Conservation (phyloP, 805 yeast species). For the Candida yuanshanica region DNA sequence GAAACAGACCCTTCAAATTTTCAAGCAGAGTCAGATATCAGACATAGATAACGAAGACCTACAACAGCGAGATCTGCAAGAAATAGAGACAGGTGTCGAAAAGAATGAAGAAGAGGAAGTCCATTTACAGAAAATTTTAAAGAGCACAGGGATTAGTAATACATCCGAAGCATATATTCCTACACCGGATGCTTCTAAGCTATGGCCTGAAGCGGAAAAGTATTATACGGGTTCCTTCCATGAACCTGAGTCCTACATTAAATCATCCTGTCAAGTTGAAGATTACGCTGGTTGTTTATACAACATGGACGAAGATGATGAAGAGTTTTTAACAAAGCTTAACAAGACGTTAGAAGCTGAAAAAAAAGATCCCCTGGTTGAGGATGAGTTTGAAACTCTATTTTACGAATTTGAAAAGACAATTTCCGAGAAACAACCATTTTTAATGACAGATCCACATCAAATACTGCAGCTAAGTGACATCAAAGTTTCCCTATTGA, state of each 20-base stretch:
- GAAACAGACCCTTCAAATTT: constrained; percentile 76
- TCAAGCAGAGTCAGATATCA: constrained; percentile 74
- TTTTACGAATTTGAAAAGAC: constrained; percentile 69
- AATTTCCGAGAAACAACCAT: constrained; percentile 82
- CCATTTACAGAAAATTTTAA: constrained; percentile 87
- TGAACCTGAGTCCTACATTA: constrained; percentile 76
- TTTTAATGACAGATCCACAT: constrained; percentile 75
- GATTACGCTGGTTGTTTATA: constrained; percentile 85
- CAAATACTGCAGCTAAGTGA: constrained; percentile 70
- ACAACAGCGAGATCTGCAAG: constrained; percentile 80
- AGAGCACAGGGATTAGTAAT: constrained; percentile 67
- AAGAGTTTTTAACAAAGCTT: constrained; percentile 47
- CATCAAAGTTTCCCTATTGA: constrained; percentile 45
- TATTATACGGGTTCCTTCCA: constrained; percentile 64
- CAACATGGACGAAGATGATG: constrained; percentile 88
- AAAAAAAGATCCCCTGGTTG: constrained; percentile 41
- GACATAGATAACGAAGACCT: constrained; percentile 64
- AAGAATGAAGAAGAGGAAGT: constrained; percentile 96
- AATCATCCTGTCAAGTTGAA: constrained; percentile 92
- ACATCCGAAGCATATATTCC: constrained; percentile 66
- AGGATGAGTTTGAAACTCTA: constrained; percentile 80
- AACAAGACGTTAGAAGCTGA: constrained; percentile 27
- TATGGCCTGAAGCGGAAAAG: constrained; percentile 72
- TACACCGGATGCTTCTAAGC: constrained; percentile 87
- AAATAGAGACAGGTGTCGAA: constrained; percentile 96